phyloP scores from a whole-genome alignment of 2,329 filamentous ascomycete genomes.

The Monilinia laxa region DNA sequence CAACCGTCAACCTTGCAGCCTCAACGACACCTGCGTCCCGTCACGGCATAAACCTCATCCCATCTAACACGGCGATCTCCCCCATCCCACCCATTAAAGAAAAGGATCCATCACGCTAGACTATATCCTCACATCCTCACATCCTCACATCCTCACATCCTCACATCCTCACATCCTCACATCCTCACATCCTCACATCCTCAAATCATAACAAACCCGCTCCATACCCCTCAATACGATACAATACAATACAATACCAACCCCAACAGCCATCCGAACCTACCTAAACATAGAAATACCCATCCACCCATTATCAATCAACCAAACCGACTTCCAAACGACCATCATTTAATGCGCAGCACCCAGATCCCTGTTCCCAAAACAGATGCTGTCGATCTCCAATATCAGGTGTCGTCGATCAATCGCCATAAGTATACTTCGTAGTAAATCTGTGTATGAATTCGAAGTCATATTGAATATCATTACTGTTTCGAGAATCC shows the following conservation, averaged over 20 bases:
- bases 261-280: background rate
- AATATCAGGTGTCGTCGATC: background rate
- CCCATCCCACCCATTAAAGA: too few relatives aligned
- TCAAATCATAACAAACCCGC: too few relatives aligned
- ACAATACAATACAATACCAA: background rate
- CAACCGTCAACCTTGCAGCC: too few relatives aligned
- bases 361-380: background rate
- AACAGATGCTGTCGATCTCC: background rate
- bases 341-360: background rate
- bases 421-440: background rate
- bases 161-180: too few relatives aligned
- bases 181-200: too few relatives aligned
- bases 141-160: too few relatives aligned
- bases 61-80: too few relatives aligned
- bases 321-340: background rate
- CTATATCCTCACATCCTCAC: too few relatives aligned
- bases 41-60: too few relatives aligned
- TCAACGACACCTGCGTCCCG: too few relatives aligned
- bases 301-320: background rate
- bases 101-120: too few relatives aligned
- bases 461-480: background rate
- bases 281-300: too few relatives aligned
- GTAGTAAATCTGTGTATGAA: background rate
- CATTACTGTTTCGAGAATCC: constrained; percentile 2
- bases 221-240: background rate